Base-by-base conservation (phyloP, 164 flowering plant species). In the Stephania japonica region DNA sequence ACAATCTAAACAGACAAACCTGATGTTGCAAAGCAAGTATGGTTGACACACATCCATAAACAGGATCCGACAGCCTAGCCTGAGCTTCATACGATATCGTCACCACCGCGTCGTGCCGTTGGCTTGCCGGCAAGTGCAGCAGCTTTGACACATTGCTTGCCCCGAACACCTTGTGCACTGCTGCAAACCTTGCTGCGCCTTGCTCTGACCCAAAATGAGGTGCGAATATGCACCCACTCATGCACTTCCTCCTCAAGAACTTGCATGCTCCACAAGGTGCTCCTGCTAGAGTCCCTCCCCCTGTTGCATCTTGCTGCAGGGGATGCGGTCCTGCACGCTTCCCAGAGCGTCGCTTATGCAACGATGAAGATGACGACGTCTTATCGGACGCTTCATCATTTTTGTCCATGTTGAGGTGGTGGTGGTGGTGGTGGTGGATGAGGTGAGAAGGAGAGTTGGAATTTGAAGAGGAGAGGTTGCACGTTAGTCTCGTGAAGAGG, bases 221-320 rank as follows among this genome's bases (percentile, higher is more conserved):
- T 2, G 97, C 97, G 70, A 94, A 94, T 0, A 94, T 83, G 81
- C 98, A 94, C 3, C 97, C 98, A 53, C 76, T 78, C 0, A 88
- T 61, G 74, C 98, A 94, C 80, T 90, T 94, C 80, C 97, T 86
- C 80, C 97, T 84, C 84, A 94, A 74, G 85, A 94, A 92, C 82
- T 94, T 94, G 84, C 97, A 94, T 0, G 98, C 97, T 25, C 97
- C 98, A 67, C 98, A 92, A 0, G 98, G 98, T 13, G 94, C n/a
- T n/a, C n/a, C n/a, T n/a, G n/a, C n/a, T n/a, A n/a, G n/a, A n/a
- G n/a, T n/a, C n/a, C n/a, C n/a, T n/a, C n/a, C 78, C 0, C 1
- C 79, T 44, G 0, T 79, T 32, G 0, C 74, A 3, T 1, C 43
- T 53, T 10, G 70, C 70, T 12, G 50, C 65, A 12, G 68, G 44